phyloP scores from a whole-genome alignment of 805 yeast genomes.

The Saccharomycodes ludwigii region DNA sequence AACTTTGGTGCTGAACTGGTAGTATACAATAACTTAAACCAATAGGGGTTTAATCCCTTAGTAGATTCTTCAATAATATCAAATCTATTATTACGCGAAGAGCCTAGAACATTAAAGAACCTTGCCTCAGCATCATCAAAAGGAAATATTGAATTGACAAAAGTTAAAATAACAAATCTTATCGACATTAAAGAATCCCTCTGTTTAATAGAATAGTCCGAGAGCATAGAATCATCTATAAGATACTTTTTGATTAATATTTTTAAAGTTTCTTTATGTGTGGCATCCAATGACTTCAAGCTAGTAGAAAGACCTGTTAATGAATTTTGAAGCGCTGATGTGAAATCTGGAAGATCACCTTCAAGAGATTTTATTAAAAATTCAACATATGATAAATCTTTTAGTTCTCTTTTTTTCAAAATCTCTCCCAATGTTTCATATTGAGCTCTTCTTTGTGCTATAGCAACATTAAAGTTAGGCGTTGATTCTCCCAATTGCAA shows the following conservation, averaged over 20 bases:
- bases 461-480: slow-evolving; percentile 26
- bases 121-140: slow-evolving; percentile 61
- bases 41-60: slow-evolving; percentile 73
- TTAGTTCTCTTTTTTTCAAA: slow-evolving; percentile 30
- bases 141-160: slow-evolving; percentile 47
- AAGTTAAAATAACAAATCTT: slow-evolving; percentile 56
- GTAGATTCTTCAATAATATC: slow-evolving; percentile 72
- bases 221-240: slow-evolving; percentile 19
- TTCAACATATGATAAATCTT: slow-evolving; percentile 40
- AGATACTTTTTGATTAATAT: slow-evolving; percentile 25
- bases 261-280: slow-evolving; percentile 32
- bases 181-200: slow-evolving; percentile 33
- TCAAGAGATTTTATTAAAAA: slow-evolving; percentile 62
- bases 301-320: slow-evolving; percentile 45
- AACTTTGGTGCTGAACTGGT: slow-evolving; percentile 35
- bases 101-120: slow-evolving; percentile 52
- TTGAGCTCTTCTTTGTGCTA: slow-evolving; percentile 45
- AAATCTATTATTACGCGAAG: slow-evolving; percentile 42
- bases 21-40: slow-evolving; percentile 60
- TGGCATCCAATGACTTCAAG: slow-evolving; percentile 27
- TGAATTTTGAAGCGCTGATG: slow-evolving; percentile 60
- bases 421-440: slow-evolving; percentile 73
- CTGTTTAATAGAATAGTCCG: slow-evolving; percentile 13
- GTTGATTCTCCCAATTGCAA: slow-evolving; percentile 22
- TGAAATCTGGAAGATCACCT: slow-evolving; percentile 49